Percentiles rank a stretch among this genome's conserved stretches.
Evolutionary conservation across 306 rosid genomes (phyloP).

Genomic region (Glycine soja): DNA sequence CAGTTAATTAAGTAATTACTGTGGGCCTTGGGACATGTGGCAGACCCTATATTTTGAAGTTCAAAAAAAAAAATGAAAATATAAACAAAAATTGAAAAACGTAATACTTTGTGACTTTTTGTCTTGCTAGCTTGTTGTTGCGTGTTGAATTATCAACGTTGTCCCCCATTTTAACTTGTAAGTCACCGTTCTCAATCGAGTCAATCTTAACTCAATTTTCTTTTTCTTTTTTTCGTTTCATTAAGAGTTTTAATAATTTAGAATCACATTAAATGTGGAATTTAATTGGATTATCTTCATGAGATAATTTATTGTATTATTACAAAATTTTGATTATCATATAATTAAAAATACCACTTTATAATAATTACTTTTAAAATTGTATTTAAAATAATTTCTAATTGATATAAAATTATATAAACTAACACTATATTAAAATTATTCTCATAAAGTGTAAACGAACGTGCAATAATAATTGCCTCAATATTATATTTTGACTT

Average conservation of each 20-base stretch:
- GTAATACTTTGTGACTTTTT: background rate
- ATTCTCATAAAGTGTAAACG: background rate
- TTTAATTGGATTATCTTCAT: background rate
- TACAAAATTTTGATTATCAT: background rate
- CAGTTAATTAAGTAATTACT: no score
- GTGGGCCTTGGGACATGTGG: no score
- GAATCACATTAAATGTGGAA: background rate
- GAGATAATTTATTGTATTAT: background rate
- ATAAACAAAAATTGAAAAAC: background rate
- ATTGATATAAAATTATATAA: background rate
- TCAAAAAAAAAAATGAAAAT: background rate
- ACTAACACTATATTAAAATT: background rate
- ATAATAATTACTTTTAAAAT: background rate
- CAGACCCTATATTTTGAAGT: background rate
- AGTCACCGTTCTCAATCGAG: background rate
- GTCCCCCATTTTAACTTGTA: background rate
- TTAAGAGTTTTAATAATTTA: background rate
- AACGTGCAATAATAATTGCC: constrained; percentile 1
- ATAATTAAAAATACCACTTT: background rate
- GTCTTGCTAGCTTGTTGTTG: constrained; percentile 12
- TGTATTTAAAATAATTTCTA: background rate
- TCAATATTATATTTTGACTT: constrained; percentile 9
- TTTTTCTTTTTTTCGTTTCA: constrained; percentile 9
- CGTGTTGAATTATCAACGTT: background rate
- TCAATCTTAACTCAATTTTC: background rate